Base-by-base conservation (phyloP, 768 basidiomycete genomes). In the Kwoniella heveanensis region DNA sequence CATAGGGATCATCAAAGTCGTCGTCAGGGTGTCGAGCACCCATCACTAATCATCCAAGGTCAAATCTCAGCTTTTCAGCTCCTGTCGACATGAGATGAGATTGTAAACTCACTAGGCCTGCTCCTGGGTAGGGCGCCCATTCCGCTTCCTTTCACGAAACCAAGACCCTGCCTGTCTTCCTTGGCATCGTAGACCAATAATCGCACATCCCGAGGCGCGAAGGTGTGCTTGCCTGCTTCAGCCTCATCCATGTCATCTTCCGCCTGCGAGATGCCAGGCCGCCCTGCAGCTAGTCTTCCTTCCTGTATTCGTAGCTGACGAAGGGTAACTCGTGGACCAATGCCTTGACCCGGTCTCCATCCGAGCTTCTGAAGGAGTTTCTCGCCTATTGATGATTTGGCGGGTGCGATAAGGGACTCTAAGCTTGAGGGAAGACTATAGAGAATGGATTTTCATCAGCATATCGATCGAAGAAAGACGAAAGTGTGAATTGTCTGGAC, bases 341-440 rank as follows among this genome's bases (percentile, higher is more conserved):
- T 87, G 13, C 95, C 96, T 80, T 94, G 92, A 1, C 94, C 96
- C 0, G 87, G 80, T 46, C 88, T 84, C 95, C 96, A 97, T 0
- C 96, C 95, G 89, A 97, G 93, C 81, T 92, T 94, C 82, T 88
- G 89, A 57, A 99, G 84, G 7, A 98, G 86, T 36, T 87, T 86
- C 2, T 90, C 88, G 0, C 95, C 95, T 26, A 87, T 84, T 1
- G 91, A 92, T 63, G 92, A 88, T 24, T 87, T 85, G 0, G 90
- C 85, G 1, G 90, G 82, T 8, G 90, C 88, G 15, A 89, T 84
- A 44, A 96, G 82, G 0, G 89, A 73, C 37, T 78, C 75, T 6
- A 79, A 54, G 21, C 22, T 49, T 24, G 48, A 49, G 5, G 48
- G 25, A 49, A 49, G 48, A 9, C 48, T 49, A 24, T 24, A 24